Evolutionary conservation across 768 basidiomycete genomes (phyloP), one percentile per base, ranked within the genome.

Genomic region (Terana coerulea): DNA sequence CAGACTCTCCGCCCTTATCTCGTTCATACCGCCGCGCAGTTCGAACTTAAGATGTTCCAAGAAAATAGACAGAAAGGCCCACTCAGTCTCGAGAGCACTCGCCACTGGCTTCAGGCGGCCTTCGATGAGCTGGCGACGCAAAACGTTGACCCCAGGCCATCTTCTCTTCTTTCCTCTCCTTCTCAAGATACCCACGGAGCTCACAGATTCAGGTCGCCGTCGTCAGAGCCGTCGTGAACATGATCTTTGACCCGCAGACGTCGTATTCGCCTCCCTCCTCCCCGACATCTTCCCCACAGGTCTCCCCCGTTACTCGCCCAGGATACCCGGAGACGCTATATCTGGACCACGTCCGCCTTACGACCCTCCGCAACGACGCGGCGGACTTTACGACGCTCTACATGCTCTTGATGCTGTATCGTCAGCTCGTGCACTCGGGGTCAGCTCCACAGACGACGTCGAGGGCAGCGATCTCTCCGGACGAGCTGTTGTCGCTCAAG

Each of bases 1-100:
- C 88, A 92, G 63, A 86, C 89, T 28, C 76, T 95, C n/a, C 85
- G 93, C 44, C 91, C 92, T n/a, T 91, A 86, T 72, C 80, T 97
- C 51, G 77, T 90, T 59, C 81, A 84, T 53, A 83, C 84, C 33
- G 84, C 93, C 1, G 82, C 85, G 19, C 80, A 83, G 34, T 90
- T 88, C 61, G 92, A 95, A 65, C 75, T 86, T 56, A 80, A 81
- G 62, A 82, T 83, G 24, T 89, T 95, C 72, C 81, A 83, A 66
- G 75, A 77, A 59, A 74, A 78, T 53, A 75, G 64, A 69, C 56
- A 59, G 45, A 57, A 55, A 29, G 57, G 59, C 49, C 54, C 58
- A 22, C 55, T 59, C 42, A 77, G 79, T 10, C 71, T 85, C 41
- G 70, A 69, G 53, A 62, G 75, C 35, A 86, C 88, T 36, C 80